phyloP scores from a whole-genome alignment of 345 rosid species.

The Murraya koenigii region DNA sequence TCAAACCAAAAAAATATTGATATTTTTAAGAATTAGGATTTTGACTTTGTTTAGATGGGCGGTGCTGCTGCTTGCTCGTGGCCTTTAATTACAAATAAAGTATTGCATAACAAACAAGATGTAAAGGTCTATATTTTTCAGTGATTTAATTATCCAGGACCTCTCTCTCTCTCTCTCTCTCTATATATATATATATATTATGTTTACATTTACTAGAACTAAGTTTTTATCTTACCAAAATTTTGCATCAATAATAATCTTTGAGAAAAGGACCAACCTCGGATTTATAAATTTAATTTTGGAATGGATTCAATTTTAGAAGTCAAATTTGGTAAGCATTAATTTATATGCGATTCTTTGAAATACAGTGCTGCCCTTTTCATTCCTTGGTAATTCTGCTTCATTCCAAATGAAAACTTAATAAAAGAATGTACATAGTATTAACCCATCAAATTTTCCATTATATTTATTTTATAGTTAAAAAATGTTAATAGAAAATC shows the following conservation, averaged over 20 bases:
- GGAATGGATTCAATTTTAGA: neutral
- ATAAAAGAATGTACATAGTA: no score
- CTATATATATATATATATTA: no score
- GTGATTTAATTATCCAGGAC: neutral
- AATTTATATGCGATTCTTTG: no score
- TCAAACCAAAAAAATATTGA: fast-evolving
- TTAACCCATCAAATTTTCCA: no score
- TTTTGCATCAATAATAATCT: neutral
- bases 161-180: no score
- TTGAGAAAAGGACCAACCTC: neutral
- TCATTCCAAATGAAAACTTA: no score
- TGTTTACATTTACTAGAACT: neutral
- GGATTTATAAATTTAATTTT: neutral
- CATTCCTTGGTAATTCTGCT: no score
- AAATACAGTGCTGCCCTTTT: no score
- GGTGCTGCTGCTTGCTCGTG: neutral
- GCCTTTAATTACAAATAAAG: neutral
- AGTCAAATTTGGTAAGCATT: neutral
- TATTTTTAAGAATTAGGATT: neutral
- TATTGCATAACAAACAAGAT: no score
- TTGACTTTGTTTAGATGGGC: neutral
- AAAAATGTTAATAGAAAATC: no score
- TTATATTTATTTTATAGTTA: no score
- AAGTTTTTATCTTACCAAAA: neutral
- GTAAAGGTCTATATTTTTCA: neutral